Evolutionary conservation across 148 eudicot genomes (phyloP).

Genomic region (Camellia lanceoleosa): DNA sequence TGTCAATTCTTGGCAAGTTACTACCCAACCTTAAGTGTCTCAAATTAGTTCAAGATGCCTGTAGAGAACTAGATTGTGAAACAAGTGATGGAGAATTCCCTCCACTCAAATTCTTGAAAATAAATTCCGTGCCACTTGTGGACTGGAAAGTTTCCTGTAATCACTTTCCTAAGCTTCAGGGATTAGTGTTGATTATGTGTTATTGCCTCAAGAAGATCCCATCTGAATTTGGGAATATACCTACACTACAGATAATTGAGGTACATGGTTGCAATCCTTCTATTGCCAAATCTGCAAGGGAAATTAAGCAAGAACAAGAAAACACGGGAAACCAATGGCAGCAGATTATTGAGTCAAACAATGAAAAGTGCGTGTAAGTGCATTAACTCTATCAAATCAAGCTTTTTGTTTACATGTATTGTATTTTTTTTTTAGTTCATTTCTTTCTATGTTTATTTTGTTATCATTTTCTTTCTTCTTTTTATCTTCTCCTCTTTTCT

Average conservation of each 20-base stretch:
- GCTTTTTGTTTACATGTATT: too few species aligned
- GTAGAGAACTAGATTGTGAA: too few species aligned
- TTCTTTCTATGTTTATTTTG: too few species aligned
- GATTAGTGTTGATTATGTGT: not conserved
- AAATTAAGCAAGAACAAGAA: not conserved
- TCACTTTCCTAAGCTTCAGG: not conserved
- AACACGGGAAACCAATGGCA: too few species aligned
- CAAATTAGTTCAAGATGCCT: not conserved
- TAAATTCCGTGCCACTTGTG: not conserved
- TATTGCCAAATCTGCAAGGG: not conserved
- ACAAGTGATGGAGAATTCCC: not conserved
- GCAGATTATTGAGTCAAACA: too few species aligned
- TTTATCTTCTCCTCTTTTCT: too few species aligned
- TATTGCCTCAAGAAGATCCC: not conserved
- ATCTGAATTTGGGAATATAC: not conserved
- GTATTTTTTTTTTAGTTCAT: too few species aligned
- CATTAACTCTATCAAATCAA: too few species aligned
- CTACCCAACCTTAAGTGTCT: slow-evolving; percentile 11
- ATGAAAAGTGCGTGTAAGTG: too few species aligned
- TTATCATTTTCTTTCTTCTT: too few species aligned
- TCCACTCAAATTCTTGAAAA: slow-evolving; percentile 3
- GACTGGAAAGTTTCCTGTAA: not conserved
- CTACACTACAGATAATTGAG: not conserved
- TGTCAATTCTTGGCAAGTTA: slow-evolving; percentile 11
- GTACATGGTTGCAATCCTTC: not conserved